Conservation (phyloP, 306 rosid species). For the Leucaena leucocephala region DNA sequence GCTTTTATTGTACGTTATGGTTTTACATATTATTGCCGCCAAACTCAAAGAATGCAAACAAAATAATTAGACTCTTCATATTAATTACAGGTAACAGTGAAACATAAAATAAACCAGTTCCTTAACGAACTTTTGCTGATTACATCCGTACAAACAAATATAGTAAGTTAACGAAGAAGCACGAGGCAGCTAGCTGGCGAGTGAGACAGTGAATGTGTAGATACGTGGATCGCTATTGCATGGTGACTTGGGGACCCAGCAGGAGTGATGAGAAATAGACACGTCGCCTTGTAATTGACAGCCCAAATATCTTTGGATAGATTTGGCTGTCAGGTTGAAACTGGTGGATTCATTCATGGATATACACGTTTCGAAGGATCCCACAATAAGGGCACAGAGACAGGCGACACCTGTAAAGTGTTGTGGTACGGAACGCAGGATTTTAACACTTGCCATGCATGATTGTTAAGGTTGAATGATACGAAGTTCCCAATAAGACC, state of each 20-base stretch:
- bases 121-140: no score
- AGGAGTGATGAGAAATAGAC: slow-evolving; percentile 19
- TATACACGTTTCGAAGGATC: slow-evolving; percentile 30
- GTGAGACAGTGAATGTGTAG: neutral
- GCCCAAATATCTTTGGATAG: slow-evolving; percentile 31
- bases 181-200: no score
- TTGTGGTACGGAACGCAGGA: neutral
- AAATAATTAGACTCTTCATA: no score
- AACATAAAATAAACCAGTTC: no score
- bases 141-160: no score
- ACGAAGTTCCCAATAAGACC: slow-evolving; percentile 23
- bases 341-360: neutral
- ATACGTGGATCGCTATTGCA: neutral
- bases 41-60: neutral
- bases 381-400: neutral
- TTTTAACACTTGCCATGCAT: slow-evolving; percentile 18
- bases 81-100: neutral
- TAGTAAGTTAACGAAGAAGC: no score
- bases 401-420: slow-evolving; percentile 36
- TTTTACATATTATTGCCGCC: neutral
- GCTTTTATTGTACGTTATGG: neutral
- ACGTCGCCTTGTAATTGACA: slow-evolving; percentile 42
- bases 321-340: slow-evolving; percentile 38
- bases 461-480: slow-evolving; percentile 40
- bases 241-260: neutral